Evolutionary conservation across 2,329 filamentous ascomycete genomes (phyloP).

Genomic region (Aspergillus ochraceus): DNA sequence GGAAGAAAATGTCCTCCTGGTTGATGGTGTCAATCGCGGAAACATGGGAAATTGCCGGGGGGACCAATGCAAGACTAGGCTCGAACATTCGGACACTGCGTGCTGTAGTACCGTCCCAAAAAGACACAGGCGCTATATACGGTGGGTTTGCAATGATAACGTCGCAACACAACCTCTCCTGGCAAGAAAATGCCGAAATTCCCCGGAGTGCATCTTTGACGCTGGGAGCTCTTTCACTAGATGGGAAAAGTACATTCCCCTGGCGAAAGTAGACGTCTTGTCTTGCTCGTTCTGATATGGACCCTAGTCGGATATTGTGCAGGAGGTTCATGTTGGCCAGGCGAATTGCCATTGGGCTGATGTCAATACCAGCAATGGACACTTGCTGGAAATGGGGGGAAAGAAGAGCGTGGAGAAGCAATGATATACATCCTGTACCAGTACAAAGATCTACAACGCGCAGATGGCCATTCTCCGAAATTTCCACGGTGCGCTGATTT

Average conservation of each 20-base stretch:
- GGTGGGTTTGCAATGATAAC: constrained; percentile 87
- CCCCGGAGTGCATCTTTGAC: constrained; percentile 17
- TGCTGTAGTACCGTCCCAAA: constrained; percentile 59
- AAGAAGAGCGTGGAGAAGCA: constrained; percentile 69
- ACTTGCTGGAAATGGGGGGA: constrained; percentile 42
- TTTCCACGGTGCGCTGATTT: neutral
- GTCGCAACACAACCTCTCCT: constrained; percentile 46
- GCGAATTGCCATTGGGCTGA: constrained; percentile 64
- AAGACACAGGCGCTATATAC: constrained; percentile 72
- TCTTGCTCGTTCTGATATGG: constrained; percentile 26
- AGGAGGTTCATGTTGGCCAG: constrained; percentile 66
- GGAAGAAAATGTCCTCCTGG: constrained; percentile 39
- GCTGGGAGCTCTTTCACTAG: neutral
- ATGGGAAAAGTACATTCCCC: constrained; percentile 43
- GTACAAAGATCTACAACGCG: constrained; percentile 83
- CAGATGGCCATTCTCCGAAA: constrained; percentile 35
- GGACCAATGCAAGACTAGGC: constrained; percentile 76
- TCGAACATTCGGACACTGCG: constrained; percentile 80
- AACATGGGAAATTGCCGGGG: constrained; percentile 35
- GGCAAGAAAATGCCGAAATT: neutral
- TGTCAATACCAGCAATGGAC: constrained; percentile 68
- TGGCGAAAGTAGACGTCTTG: constrained; percentile 48
- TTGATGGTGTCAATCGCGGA: neutral
- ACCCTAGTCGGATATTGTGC: constrained; percentile 47
- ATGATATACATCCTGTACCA: constrained; percentile 84